Evolutionary conservation across 345 rosid genomes (phyloP).

Genomic region (Arabis alpina): DNA sequence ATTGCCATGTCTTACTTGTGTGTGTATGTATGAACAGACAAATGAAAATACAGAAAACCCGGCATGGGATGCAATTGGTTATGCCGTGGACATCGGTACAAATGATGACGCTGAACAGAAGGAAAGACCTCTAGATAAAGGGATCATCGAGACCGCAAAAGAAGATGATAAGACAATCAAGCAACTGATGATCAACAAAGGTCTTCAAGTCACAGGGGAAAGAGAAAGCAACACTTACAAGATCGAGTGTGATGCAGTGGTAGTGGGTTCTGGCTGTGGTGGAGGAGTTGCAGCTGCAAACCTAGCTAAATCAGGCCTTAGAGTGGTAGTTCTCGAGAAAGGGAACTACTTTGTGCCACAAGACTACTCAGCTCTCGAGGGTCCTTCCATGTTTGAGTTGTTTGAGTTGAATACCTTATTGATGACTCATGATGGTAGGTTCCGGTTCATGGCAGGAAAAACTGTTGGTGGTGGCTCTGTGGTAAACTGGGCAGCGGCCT

Average conservation of each 20-base stretch:
- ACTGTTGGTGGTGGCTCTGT: conserved; percentile 75
- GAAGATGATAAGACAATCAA: conserved; percentile 51
- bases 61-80: conserved; percentile 77
- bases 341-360: conserved; percentile 62
- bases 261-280: conserved; percentile 72
- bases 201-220: conserved; percentile 55
- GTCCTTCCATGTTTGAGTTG: conserved; percentile 64
- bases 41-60: conserved; percentile 58
- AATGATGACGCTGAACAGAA: conserved; percentile 31
- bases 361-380: conserved; percentile 64
- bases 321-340: conserved; percentile 66
- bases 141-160: conserved; percentile 54
- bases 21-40: conserved; percentile 43
- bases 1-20: not conserved
- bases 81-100: conserved; percentile 41
- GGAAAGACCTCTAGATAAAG: conserved; percentile 61
- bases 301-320: conserved; percentile 66
- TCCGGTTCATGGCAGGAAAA: conserved; percentile 61
- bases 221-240: conserved; percentile 41
- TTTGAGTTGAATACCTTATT: conserved; percentile 52
- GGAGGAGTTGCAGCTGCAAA: conserved; percentile 78
- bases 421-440: conserved; percentile 51
- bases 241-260: conserved; percentile 65
- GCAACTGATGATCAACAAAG: conserved; percentile 52
- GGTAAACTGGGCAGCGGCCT: conserved; percentile 67